Evolutionary conservation across 352 stramenopile species (phyloP), one percentile per base, ranked within the genome.

Genomic region (Phytopythium litorale): DNA sequence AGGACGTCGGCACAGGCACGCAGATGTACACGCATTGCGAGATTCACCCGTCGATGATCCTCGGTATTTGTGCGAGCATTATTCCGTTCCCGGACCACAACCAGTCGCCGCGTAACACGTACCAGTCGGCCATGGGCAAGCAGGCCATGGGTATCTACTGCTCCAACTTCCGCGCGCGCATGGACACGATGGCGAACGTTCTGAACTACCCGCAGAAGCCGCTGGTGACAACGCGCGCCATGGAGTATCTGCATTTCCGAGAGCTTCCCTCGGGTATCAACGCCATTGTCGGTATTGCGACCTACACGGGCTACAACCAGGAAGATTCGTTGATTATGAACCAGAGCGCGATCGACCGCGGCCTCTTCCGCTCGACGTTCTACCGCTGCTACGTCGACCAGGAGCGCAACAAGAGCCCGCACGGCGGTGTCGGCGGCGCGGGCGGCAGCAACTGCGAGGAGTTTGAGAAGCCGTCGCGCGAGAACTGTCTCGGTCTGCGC

Each of bases 31-130:
- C 98, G 33, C 98, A 99, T 72, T 99, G 97, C 63, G 98, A 99
- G 80, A 99, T 99, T 65, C 97, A 99, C 73, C 98, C 98, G 46
- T 98, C 88, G 32, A 99, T 99, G 96, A 99, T 99, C 72, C 79
- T 99, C 7, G 98, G 98, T 53, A 98, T 99, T 63, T 99, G 97
- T 76, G 97, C 98, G 37, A 99, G 93, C 63, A 99, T 99, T 73
- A 99, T 99, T 88, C 98, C 98, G 21, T 99, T 99, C 85, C 97
- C 98, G 0, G 97, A 99, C 82, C 98, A 99, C 89, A 99, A 99
- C 76, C 98, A 99, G 81, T 99, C 92, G 76, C 98, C 98, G 56
- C 94, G 98, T 94, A 99, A 99, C 84, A 99, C 97, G 35, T 99
- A 99, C 72, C 97, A 99, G 78, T 97, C 88, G 69, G 97, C 98